Conservation (phyloP, 148 eudicot genomes). For the Mesembryanthemum crystallinum region DNA sequence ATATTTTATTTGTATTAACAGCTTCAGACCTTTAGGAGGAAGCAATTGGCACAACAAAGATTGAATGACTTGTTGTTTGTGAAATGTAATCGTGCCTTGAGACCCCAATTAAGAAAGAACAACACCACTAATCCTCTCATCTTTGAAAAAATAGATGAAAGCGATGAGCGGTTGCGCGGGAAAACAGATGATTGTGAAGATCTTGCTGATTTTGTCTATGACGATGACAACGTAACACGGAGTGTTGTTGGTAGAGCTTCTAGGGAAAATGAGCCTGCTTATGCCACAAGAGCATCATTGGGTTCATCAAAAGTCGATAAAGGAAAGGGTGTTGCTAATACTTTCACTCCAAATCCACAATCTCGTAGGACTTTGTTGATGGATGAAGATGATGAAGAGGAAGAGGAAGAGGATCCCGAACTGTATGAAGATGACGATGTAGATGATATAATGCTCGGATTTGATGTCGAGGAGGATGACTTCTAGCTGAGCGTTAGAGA, state of each 20-base stretch:
- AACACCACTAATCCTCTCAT: background rate
- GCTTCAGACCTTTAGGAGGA: slow-evolving; percentile 13
- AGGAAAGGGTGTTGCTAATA: background rate
- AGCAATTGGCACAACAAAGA: background rate
- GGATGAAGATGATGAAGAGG: background rate
- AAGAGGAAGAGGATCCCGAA: background rate
- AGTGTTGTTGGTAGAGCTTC: background rate
- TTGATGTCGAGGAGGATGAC: no score
- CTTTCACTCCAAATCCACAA: no score
- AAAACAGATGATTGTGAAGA: background rate
- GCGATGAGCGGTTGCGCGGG: slow-evolving; percentile 1
- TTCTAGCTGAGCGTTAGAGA: no score
- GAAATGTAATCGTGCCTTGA: slow-evolving; percentile 4
- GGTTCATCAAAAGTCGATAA: background rate
- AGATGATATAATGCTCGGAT: no score
- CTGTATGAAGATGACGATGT: background rate
- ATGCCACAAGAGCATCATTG: background rate
- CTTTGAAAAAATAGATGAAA: slow-evolving; percentile 1
- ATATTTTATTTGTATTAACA: no score
- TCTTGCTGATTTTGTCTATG: background rate
- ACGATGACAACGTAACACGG: background rate
- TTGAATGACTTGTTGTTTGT: slow-evolving; percentile 6
- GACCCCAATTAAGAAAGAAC: background rate
- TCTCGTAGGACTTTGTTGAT: background rate
- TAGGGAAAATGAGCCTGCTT: background rate